phyloP scores from a whole-genome alignment of 352 stramenopile genomes.

The Pilasporangium apinafurcum region DNA sequence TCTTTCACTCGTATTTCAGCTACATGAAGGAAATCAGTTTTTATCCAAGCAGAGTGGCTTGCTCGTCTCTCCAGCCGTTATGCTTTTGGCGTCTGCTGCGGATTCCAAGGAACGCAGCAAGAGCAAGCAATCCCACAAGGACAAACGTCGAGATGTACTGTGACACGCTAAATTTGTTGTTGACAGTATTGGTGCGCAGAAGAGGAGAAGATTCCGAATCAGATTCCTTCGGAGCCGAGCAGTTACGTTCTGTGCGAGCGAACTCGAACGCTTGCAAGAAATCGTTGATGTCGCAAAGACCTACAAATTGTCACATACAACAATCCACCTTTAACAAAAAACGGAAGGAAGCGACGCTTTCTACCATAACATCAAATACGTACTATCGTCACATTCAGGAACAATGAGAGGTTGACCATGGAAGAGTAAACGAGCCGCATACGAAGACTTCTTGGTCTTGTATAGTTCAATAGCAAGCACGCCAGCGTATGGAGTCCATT shows the following conservation, averaged over 20 bases:
- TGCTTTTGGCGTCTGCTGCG: slow-evolving; percentile 25
- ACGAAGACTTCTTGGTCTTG: slow-evolving; percentile 54
- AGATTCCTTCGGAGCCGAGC: slow-evolving; percentile 30
- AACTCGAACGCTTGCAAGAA: slow-evolving; percentile 58
- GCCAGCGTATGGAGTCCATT: slow-evolving; percentile 80
- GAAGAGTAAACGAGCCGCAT: slow-evolving; percentile 66
- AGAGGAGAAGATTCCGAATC: too few species aligned
- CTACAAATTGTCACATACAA: slow-evolving; percentile 6
- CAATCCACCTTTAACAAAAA: not conserved
- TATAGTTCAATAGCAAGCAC: slow-evolving; percentile 77
- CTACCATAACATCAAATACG: slow-evolving; percentile 6
- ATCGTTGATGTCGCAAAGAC: slow-evolving; percentile 54
- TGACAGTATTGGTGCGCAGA: slow-evolving; percentile 10
- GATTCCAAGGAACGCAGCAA: slow-evolving; percentile 38
- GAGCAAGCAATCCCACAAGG: slow-evolving; percentile 48
- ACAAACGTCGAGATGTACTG: slow-evolving; percentile 52
- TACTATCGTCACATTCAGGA: slow-evolving; percentile 72
- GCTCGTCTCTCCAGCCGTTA: slow-evolving; percentile 7
- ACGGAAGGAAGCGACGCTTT: not conserved
- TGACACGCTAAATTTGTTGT: slow-evolving; percentile 10
- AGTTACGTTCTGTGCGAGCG: slow-evolving; percentile 43
- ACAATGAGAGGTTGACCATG: slow-evolving; percentile 63
- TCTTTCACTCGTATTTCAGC: too few species aligned
- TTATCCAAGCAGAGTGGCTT: slow-evolving; percentile 17
- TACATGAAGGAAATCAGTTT: not conserved